Base-by-base conservation (phyloP, 148 eudicot species). In the Rheum nobile region DNA sequence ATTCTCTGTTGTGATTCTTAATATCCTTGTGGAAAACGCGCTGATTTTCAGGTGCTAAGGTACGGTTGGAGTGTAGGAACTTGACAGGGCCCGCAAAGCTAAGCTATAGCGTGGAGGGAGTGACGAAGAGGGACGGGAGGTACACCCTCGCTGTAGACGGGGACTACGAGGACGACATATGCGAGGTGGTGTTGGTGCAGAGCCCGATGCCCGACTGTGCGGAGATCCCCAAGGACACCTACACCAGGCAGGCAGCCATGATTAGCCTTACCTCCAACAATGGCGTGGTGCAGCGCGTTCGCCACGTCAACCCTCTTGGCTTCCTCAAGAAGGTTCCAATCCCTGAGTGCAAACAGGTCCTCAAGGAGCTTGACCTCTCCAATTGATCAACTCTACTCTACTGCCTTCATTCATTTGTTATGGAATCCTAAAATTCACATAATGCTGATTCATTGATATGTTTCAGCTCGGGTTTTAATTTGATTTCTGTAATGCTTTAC, bases 221-320 rank as follows among this genome's bases (percentile, higher is more conserved):
- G 0, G 88, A 88, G 54, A 63, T 82, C 29, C 78, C 82, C 0
- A 57, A 34, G 2, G 84, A 83, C 35, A 41, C 54, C 1, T 73
- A 48, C 39, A 38, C 77, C 2, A 67, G 67, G 5, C 39, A 34
- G n/a, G 65, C 82, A 1, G 80, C 92, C 24, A 80, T 67, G 73
- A 65, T 88, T 1, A 70, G 77, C 67, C 79, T 88, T 1, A 83
- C 92, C n/a, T 34, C 75, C 22, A 82, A 85, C 84, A 82, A 78
- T 48, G 92, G 92, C 14, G 83, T 85, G 41, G 79, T 84, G 6
- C 61, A 78, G 9, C 61, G 75, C 0, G 61, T 71, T 29, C 90
- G 92, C 41, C 65, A 75, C 3, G 88, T 85, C 17, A 86, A 85
- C 65, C 85, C 92, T 63, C 84, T 88, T 0, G 84, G 87, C 0